Conservation (phyloP, 78 protist species). For the Dictyostelium capitatum region DNA sequence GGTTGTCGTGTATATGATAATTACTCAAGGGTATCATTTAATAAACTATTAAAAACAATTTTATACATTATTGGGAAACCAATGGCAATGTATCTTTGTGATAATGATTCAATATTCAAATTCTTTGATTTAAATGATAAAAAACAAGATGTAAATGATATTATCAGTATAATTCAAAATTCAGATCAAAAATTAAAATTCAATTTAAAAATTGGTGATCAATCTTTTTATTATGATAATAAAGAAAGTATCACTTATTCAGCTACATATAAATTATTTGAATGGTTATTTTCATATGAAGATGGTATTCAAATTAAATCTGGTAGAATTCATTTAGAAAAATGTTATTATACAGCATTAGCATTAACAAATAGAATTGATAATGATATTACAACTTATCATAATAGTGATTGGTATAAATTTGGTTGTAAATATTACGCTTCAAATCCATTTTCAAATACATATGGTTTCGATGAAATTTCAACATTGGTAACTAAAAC, state of each 20-base stretch:
- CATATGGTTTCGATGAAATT: neutral
- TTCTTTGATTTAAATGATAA: neutral
- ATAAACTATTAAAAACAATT: neutral
- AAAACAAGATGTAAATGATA: neutral
- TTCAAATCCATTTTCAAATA: neutral
- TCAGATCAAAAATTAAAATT: neutral
- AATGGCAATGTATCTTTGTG: neutral
- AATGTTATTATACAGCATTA: neutral
- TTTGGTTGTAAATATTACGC: neutral
- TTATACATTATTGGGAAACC: neutral
- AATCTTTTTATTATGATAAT: too few relatives aligned
- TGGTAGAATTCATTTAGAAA: neutral
- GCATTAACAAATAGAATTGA: neutral
- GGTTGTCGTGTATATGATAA: neutral
- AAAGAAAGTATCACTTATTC: neutral
- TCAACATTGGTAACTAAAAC: neutral
- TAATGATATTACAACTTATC: neutral
- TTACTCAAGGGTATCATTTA: neutral
- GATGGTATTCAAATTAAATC: neutral
- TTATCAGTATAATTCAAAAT: neutral
- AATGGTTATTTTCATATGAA: neutral
- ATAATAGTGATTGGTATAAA: neutral
- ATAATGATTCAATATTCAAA: neutral
- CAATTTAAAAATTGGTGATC: neutral
- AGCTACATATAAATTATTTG: neutral